A percentile compares a stretch with the other conserved stretches of the same genome.
These are phyloP conservation scores for Vigna radiata DNA, from an alignment of 306 rosid genomes.

Conservation along the genomic window DNA sequence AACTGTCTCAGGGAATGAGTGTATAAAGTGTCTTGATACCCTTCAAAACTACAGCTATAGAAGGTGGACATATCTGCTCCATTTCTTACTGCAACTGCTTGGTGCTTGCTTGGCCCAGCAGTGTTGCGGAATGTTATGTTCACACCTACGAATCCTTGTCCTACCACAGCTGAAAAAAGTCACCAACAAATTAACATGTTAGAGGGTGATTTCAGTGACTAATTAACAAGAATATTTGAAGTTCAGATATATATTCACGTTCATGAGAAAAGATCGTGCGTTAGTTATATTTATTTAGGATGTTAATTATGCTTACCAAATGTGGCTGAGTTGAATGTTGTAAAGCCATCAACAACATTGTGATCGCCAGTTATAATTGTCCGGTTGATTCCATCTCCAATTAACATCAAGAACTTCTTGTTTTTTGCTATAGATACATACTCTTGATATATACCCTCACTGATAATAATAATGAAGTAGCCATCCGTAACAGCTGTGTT, in stretches of 20 bases:
- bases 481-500: constrained; percentile 54
- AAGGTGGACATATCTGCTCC: constrained; percentile 73
- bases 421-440: constrained; percentile 60
- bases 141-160: constrained; percentile 65
- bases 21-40: constrained; percentile 77
- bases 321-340: constrained; percentile 81
- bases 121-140: constrained; percentile 77
- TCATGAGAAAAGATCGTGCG: no score
- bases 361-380: constrained; percentile 70
- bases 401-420: constrained; percentile 66
- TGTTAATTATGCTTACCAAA: constrained; percentile 54
- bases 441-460: constrained; percentile 70
- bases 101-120: constrained; percentile 76
- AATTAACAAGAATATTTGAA: background rate
- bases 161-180: constrained; percentile 61
- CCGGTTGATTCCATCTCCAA: constrained; percentile 75
- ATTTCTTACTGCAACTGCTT: constrained; percentile 74
- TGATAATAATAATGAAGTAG: constrained; percentile 63
- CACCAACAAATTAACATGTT: background rate
- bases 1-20: constrained; percentile 68
- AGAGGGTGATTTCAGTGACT: background rate
- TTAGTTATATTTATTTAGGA: background rate
- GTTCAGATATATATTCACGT: background rate
- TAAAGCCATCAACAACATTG: constrained; percentile 71
- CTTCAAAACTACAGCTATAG: constrained; percentile 72